A percentile compares a stretch with the other conserved stretches of the same genome.
Conservation (phyloP, 2,329 filamentous ascomycete species). For the Cladophialophora bantiana region DNA sequence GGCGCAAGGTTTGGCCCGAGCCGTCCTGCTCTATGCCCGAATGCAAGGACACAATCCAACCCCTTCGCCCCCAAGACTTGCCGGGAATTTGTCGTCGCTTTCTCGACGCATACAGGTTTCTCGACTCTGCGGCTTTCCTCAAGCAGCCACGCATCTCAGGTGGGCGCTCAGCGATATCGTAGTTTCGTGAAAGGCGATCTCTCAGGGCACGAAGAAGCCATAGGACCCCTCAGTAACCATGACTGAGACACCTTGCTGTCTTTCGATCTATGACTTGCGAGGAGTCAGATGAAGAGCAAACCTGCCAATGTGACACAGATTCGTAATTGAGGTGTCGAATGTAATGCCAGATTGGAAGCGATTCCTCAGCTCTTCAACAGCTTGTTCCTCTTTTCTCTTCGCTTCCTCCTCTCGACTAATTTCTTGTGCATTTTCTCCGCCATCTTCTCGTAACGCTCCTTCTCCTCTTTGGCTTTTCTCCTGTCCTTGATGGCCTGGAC, state of each 20-base stretch:
- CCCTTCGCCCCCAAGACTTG: neutral
- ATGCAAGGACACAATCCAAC: neutral
- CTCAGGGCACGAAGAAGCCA: neutral
- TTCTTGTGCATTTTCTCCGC: constrained; percentile 98
- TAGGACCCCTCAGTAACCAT: neutral
- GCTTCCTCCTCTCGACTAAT: constrained; percentile 88
- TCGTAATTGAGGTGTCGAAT: neutral
- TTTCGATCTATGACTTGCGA: neutral
- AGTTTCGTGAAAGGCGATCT: neutral
- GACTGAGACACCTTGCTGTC: neutral
- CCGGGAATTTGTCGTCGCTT: neutral
- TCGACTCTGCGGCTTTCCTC: neutral
- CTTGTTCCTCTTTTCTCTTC: constrained; percentile 86
- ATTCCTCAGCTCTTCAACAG: constrained; percentile 39
- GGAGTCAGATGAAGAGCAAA: neutral
- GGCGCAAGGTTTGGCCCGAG: neutral
- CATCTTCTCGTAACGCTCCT: constrained; percentile 89
- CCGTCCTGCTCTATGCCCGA: neutral
- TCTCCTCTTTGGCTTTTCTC: constrained; percentile 88
- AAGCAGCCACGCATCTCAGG: neutral
- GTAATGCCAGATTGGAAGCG: neutral
- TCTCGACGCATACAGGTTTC: neutral
- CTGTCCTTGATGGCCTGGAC: constrained; percentile 84
- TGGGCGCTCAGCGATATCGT: neutral
- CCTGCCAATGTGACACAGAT: neutral